Conservation (phyloP, 108 stramenopile species). For the Skeletonema costatum region DNA sequence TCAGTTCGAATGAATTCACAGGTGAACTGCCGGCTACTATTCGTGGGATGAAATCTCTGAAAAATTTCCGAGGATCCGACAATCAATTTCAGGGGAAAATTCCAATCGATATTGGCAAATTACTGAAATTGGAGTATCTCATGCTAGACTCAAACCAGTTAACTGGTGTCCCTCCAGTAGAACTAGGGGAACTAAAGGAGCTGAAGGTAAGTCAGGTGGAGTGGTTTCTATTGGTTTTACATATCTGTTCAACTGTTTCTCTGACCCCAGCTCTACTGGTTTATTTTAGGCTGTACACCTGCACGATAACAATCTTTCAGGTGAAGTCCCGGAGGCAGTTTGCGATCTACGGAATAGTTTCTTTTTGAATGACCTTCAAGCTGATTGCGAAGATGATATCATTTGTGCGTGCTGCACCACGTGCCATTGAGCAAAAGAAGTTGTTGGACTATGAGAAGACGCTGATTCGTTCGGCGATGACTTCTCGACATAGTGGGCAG, state of each 20-base stretch:
- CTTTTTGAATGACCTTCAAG: conserved; percentile 28
- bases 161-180: conserved; percentile 14
- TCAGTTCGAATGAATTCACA: conserved; percentile 58
- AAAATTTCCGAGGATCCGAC: conserved; percentile 27
- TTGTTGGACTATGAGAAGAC: conserved; percentile 14
- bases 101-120: conserved; percentile 42
- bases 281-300: conserved; percentile 22
- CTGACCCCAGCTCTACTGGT: not conserved
- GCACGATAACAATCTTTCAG: conserved; percentile 31
- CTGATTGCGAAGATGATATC: conserved; percentile 23
- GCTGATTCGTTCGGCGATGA: conserved; percentile 27
- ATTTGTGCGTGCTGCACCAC: conserved; percentile 28
- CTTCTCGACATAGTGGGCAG: conserved; percentile 41
- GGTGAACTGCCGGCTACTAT: conserved; percentile 39
- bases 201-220: conserved; percentile 18
- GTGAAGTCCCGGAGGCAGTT: conserved; percentile 25
- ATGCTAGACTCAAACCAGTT: conserved; percentile 42
- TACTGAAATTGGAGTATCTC: conserved; percentile 45
- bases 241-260: not conserved
- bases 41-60: conserved; percentile 37
- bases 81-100: conserved; percentile 40
- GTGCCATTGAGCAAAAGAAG: not conserved
- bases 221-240: not conserved
- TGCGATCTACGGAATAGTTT: conserved; percentile 28
- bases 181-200: conserved; percentile 35